phyloP scores from a whole-genome alignment of 768 basidiomycete genomes.

The Coprinellus aureogranulatus region DNA sequence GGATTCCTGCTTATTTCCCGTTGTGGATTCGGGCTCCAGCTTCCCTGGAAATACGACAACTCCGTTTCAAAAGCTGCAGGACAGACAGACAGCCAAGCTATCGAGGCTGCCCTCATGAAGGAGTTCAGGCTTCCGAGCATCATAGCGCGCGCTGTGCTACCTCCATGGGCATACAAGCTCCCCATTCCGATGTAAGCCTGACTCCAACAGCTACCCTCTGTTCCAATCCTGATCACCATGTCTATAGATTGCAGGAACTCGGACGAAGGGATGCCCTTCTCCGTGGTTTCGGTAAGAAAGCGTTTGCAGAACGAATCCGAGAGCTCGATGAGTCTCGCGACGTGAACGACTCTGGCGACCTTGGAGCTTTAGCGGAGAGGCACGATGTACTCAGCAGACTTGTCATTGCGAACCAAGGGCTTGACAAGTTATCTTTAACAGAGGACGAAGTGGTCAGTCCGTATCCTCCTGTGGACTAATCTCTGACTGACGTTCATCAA shows the following conservation, averaged over 20 bases:
- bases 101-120: slow-evolving; percentile 6
- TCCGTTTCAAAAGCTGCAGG: neutral
- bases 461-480: neutral
- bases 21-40: slow-evolving; percentile 23
- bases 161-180: slow-evolving; percentile 22
- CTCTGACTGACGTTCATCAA: neutral
- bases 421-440: neutral
- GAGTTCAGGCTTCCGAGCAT: slow-evolving; percentile 13
- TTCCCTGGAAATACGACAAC: slow-evolving; percentile 14
- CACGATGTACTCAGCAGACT: neutral
- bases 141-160: slow-evolving; percentile 18
- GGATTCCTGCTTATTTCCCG: slow-evolving; percentile 20
- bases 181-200: slow-evolving; percentile 20
- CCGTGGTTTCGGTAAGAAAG: too few relatives aligned
- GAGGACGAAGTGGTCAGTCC: neutral
- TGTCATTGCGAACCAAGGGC: neutral
- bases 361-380: neutral
- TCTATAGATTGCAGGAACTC: too few relatives aligned
- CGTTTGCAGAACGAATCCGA: too few relatives aligned
- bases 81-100: slow-evolving; percentile 1
- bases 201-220: too few relatives aligned
- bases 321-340: too few relatives aligned
- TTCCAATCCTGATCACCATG: too few relatives aligned
- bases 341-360: neutral
- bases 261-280: too few relatives aligned